Base-by-base conservation (phyloP, 1,139 yeast genomes). In the Candida sp. region DNA sequence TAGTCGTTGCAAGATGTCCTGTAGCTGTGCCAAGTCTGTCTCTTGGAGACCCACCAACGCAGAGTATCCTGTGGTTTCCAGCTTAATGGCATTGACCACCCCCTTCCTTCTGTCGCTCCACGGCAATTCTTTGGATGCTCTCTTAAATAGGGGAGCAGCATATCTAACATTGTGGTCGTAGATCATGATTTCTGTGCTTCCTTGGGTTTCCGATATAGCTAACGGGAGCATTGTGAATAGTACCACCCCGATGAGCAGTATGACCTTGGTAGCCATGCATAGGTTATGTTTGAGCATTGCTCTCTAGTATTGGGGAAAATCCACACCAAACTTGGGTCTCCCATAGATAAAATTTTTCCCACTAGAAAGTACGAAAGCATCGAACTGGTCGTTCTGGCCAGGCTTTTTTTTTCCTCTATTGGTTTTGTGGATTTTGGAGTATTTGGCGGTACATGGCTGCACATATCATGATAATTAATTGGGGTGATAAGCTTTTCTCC, bases 81-180 rank as follows among this genome's bases (percentile, higher is more conserved):
- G 60, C 45, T 55, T 59, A 40, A 72, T 69, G 4, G 76, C 67
- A 27, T 61, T 60, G 27, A 65, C 57, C 26, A 71, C 62, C 17
- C 63, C 62, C 28, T 56, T 56, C 47, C 54, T 61, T 41, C 78
- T 59, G 12, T 63, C 58, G 4, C 45, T 49, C 78, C 78, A 73
- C 7, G 63, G 56, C 44, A 57, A 59, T 53, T 73, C 78, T 3
- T 70, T 69, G 0, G 63, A 66, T 12, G 66, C 54, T 40, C 68
- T 41, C 27, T 43, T 43, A 5, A 8, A 44, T 47, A 2, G 56
- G 44, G 65, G 66, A 9, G 68, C 71, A 3, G 73, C 75, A 53
- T 69, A 70, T 49, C 71, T 68, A 46, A 73, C 65, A 53, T 73
- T 73, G 49, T 73, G 75, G 8, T 73, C 65, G 53, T 72, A 73